phyloP scores from a whole-genome alignment of 2,329 filamentous ascomycete species.

The Ceratocystis huliohia region DNA sequence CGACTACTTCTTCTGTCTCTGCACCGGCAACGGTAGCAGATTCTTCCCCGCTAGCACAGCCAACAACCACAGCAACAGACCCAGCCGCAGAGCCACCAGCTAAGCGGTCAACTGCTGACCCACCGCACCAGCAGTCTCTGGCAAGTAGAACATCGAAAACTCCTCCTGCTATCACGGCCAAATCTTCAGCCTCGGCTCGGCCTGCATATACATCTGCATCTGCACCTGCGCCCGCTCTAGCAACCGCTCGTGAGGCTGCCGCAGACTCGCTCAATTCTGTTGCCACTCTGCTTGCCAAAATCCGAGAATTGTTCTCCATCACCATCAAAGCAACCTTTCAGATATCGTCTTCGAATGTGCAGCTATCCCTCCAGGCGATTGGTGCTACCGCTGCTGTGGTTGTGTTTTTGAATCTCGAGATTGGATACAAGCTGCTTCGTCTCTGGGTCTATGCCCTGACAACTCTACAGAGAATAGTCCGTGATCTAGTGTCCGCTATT shows the following conservation, averaged over 20 bases:
- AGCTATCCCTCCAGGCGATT: constrained; percentile 18
- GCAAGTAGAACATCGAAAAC: neutral
- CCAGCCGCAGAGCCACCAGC: neutral
- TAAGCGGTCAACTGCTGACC: neutral
- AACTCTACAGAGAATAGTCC: constrained; percentile 18
- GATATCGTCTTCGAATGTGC: constrained; percentile 20
- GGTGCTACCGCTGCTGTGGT: constrained; percentile 17
- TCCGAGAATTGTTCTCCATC: constrained; percentile 15
- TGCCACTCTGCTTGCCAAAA: constrained; percentile 16
- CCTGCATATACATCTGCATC: neutral
- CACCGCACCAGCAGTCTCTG: neutral
- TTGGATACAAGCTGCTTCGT: constrained; percentile 19
- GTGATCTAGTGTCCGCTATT: constrained; percentile 16
- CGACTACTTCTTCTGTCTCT: constrained; percentile 2
- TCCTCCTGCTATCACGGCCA: neutral
- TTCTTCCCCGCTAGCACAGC: neutral
- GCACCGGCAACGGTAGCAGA: neutral
- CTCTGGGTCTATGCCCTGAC: constrained; percentile 19
- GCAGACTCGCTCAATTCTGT: constrained; percentile 16
- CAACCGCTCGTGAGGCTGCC: constrained; percentile 11
- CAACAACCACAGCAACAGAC: constrained; percentile 13
- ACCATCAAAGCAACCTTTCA: constrained; percentile 19
- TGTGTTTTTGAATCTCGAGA: constrained; percentile 20
- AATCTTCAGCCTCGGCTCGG: constrained; percentile 6
- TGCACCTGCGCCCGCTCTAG: neutral